These are phyloP conservation scores for Trichomonas vaginalis DNA, from an alignment of 208 protist genomes.

Conservation along the genomic window DNA sequence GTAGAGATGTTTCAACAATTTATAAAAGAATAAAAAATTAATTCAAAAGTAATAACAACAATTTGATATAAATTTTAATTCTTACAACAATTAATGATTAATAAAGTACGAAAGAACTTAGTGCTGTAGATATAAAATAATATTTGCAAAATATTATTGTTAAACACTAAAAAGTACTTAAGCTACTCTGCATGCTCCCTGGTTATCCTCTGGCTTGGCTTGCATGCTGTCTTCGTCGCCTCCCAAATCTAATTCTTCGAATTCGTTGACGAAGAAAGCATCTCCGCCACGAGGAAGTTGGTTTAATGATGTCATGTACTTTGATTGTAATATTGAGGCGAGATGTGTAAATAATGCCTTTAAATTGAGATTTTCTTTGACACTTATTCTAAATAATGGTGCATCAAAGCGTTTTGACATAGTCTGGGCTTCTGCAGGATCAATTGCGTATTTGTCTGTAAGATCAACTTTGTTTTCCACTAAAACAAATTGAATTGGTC, in stretches of 20 bases:
- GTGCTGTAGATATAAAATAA: too few relatives aligned
- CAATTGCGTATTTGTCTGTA: not conserved
- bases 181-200: not conserved
- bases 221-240: not conserved
- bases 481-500: not conserved
- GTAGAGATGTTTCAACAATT: too few relatives aligned
- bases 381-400: not conserved
- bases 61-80: too few relatives aligned
- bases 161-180: too few relatives aligned
- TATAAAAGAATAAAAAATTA: too few relatives aligned
- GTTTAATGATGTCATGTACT: not conserved
- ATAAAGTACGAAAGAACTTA: too few relatives aligned
- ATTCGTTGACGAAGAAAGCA: not conserved
- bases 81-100: too few relatives aligned
- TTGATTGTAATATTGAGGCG: not conserved
- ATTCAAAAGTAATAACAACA: too few relatives aligned
- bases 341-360: not conserved
- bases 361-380: not conserved
- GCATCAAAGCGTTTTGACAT: not conserved
- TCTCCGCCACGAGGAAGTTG: not conserved
- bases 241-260: not conserved
- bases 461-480: conserved; percentile 13
- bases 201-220: not conserved
- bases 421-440: not conserved
- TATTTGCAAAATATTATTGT: not conserved